Percentiles rank a stretch among this genome's conserved stretches.
Conservation (phyloP, 257 asterid species). For the Solanum bulbocastanum region DNA sequence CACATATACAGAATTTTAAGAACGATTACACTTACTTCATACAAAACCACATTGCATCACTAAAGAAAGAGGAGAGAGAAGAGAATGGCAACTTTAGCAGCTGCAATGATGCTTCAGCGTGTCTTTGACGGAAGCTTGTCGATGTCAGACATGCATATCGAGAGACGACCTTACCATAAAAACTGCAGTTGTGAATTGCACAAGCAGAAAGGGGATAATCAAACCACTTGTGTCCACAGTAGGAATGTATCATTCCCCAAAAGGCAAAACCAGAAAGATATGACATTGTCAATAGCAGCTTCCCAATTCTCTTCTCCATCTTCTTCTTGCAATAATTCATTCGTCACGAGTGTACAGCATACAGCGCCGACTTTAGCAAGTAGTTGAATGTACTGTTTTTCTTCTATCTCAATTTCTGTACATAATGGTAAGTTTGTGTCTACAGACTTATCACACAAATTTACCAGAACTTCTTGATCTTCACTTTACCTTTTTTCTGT, state of each 20-base stretch:
- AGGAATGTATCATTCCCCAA: background rate
- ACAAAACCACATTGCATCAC: too few species aligned
- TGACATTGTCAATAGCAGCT: background rate
- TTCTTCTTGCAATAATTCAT: background rate
- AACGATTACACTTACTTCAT: background rate
- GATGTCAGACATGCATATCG: background rate
- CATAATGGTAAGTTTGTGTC: too few species aligned
- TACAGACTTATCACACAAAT: too few species aligned
- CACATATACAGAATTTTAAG: background rate
- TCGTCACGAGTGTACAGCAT: too few species aligned
- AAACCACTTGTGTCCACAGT: background rate
- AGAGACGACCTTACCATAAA: background rate
- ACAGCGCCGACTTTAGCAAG: too few species aligned
- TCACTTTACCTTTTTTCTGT: too few species aligned
- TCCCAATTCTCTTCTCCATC: background rate
- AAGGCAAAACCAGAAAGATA: background rate
- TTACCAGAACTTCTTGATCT: too few species aligned
- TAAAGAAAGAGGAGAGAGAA: background rate
- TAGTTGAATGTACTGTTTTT: too few species aligned
- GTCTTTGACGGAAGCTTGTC: background rate
- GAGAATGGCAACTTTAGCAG: background rate
- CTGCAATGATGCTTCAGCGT: background rate
- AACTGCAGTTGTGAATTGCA: background rate
- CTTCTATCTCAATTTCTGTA: too few species aligned
- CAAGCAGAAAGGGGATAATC: background rate